These are phyloP conservation scores for carrot (Daucus carota) DNA, from an alignment of 129 eudicot species.

Conservation along the genomic window DH1_v3.0 NC_030387.2:37770001-37770500, in stretches of 20 bases:
- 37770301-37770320: too few species aligned
- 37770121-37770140: neutral
- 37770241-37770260: neutral
- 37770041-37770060: neutral
- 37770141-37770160: neutral
- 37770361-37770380: too few species aligned
- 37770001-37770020: neutral
- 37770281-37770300: too few species aligned
- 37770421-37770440: too few species aligned
- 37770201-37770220: neutral
- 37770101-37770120: neutral
- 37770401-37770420: too few species aligned
- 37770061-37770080: neutral
- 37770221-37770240: neutral
- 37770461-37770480: too few species aligned
- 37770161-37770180: neutral
- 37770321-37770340: too few species aligned
- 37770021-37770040: neutral
- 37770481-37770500: too few species aligned
- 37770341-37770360: too few species aligned
- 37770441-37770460: too few species aligned
- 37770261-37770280: too few species aligned
- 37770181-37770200: neutral
- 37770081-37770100: neutral
- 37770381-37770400: too few species aligned